Conservation (phyloP, 108 stramenopile species). For the Pseudonitzschia pungens region DNA sequence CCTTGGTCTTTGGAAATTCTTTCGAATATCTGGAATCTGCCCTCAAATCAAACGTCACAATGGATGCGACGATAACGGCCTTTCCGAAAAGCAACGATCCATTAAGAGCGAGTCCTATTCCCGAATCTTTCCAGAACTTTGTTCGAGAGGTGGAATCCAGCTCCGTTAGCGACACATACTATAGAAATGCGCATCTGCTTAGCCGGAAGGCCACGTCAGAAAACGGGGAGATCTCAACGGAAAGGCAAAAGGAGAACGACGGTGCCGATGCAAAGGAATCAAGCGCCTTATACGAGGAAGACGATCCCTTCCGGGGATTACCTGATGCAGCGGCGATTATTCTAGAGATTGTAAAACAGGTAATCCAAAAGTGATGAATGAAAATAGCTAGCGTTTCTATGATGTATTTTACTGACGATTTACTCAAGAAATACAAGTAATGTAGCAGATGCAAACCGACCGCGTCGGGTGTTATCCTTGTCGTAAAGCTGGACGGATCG, state of each 20-base stretch:
- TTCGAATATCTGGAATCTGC: constrained; percentile 21
- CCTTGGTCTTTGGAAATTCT: constrained; percentile 28
- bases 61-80: background rate
- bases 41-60: background rate
- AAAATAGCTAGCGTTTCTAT: background rate
- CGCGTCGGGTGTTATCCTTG: constrained; percentile 55
- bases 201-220: background rate
- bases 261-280: too few species aligned
- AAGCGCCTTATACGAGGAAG: background rate
- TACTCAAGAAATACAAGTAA: constrained; percentile 46
- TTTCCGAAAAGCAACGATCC: background rate
- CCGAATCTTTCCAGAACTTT: constrained; percentile 19
- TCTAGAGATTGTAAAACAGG: constrained; percentile 35
- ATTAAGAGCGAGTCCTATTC: background rate
- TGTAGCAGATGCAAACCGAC: constrained; percentile 68
- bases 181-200: constrained; percentile 9
- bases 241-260: background rate
- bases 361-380: constrained; percentile 17
- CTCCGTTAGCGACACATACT: constrained; percentile 26
- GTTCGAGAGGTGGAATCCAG: constrained; percentile 18
- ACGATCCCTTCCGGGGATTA: constrained; percentile 34
- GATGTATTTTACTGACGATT: background rate
- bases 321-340: constrained; percentile 37
- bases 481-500: constrained; percentile 76
- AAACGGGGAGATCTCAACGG: background rate